Evolutionary conservation across 129 eudicot species (phyloP).

Genomic region (Saussurea involucrata): DNA sequence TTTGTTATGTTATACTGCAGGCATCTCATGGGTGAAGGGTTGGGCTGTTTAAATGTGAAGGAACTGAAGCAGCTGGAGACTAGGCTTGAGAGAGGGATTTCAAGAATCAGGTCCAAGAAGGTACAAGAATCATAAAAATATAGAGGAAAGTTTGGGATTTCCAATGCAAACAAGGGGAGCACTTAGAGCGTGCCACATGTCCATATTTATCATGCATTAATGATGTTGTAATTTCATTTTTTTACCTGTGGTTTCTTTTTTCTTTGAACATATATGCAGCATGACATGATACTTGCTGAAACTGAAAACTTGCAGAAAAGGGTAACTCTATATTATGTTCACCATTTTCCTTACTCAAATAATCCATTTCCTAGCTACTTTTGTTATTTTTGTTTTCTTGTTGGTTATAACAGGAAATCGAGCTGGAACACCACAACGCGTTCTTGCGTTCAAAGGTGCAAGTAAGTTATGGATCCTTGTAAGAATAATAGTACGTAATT

Average conservation of each 20-base stretch:
- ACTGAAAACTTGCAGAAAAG: conserved; percentile 73
- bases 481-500: not conserved
- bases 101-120: conserved; percentile 81
- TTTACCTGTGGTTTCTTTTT: conserved; percentile 1
- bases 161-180: too few species aligned
- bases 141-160: too few species aligned
- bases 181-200: not conserved
- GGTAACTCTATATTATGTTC: conserved; percentile 42
- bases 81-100: conserved; percentile 75
- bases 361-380: not conserved
- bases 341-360: not conserved
- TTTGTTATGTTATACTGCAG: conserved; percentile 23
- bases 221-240: not conserved
- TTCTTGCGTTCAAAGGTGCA: conserved; percentile 58
- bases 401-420: conserved; percentile 38
- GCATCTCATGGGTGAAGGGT: conserved; percentile 75
- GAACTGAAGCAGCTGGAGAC: conserved; percentile 83
- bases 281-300: conserved; percentile 80
- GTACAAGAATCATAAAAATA: conserved; percentile 19
- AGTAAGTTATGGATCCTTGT: conserved; percentile 5
- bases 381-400: not conserved
- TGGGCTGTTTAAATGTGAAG: conserved; percentile 58
- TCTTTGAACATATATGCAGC: conserved; percentile 57
- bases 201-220: not conserved
- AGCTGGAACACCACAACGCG: conserved; percentile 57